Evolutionary conservation across 441 rosid species (phyloP), one percentile per base, ranked within the genome.

Genomic region (Cnidoscolus chayamansa): DNA sequence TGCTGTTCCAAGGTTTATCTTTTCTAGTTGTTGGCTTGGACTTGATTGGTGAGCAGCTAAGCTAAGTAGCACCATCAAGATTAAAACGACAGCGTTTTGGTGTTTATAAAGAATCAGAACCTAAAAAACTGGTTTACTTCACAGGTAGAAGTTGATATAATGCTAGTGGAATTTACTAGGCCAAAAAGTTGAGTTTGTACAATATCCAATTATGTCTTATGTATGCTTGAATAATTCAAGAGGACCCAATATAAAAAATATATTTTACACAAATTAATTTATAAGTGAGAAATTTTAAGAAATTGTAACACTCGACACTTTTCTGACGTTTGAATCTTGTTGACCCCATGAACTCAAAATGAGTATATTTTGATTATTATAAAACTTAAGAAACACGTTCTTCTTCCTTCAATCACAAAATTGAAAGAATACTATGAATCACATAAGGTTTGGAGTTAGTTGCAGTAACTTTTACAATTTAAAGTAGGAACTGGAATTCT

Each of bases 31-130:
- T 91, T 65, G 98, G 98, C 12, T 81, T 93, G 93, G 98, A 93
- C 62, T 84, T 91, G 90, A 93, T 93, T 65, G 98, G 98, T 31
- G 98, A 93, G 89, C 98, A 93, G 76, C 81, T 88, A 20, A 88
- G 85, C 84, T 90, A 77, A 79, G 49, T 47, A 56, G 63, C 5
- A 45, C 7, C 45, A 10, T 2, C 4, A 40, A 40, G 45, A 4
- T 76, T 77, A 47, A 47, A 43, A 17, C 7, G 20, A 54, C 45
- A 55, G 31, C n/a, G 30, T 63, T 19, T 68, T 77, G 40, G 63
- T 70, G 73, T 65, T 55, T 79, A 72, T 63, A 75, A 66, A 71
- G 69, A 81, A 72, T 73, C 37, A 68, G 49, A 59, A 69, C 65
- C 48, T 20, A 54, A 25, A 47, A 70, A 50, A 40, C 65, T 68